phyloP scores from a whole-genome alignment of 1,284 basidiomycete species.

The Cryptococcus hybrid region DNA sequence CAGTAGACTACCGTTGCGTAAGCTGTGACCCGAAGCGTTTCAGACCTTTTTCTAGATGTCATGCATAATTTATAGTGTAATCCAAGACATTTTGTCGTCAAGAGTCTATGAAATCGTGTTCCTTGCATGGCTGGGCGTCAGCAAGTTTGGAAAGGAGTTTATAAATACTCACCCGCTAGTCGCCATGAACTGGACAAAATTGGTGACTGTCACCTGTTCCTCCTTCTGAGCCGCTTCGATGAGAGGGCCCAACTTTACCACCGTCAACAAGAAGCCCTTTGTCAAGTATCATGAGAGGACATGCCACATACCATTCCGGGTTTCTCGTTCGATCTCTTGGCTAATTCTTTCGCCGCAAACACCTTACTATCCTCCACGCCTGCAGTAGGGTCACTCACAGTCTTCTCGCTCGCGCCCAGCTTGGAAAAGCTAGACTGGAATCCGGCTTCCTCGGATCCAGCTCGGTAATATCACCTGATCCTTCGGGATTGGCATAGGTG shows the following conservation, averaged over 20 bases:
- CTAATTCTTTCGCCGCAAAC: slow-evolving; percentile 47
- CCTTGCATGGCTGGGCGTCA: too few relatives aligned
- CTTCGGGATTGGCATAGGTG: slow-evolving; percentile 43
- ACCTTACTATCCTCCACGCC: slow-evolving; percentile 49
- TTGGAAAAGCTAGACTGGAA: slow-evolving; percentile 94
- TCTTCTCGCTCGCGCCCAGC: slow-evolving; percentile 69
- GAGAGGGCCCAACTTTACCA: slow-evolving; percentile 22
- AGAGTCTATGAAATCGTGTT: too few relatives aligned
- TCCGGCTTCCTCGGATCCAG: slow-evolving; percentile 84
- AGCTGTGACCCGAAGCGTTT: too few relatives aligned
- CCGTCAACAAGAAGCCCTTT: background rate
- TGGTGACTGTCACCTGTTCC: slow-evolving; percentile 31
- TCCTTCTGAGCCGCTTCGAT: slow-evolving; percentile 38
- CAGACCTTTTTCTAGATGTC: too few relatives aligned
- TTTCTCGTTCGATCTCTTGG: slow-evolving; percentile 33
- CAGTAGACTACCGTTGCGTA: too few relatives aligned
- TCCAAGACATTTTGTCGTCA: too few relatives aligned
- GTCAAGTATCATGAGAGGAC: background rate
- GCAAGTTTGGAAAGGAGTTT: too few relatives aligned
- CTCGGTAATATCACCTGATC: slow-evolving; percentile 56
- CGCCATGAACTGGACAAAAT: slow-evolving; percentile 45
- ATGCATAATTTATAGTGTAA: too few relatives aligned
- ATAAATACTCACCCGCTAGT: slow-evolving; percentile 23
- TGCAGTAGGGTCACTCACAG: slow-evolving; percentile 49
- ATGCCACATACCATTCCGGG: slow-evolving; percentile 45